Percentiles rank a stretch among this genome's conserved stretches.
Conservation (phyloP, 768 basidiomycete species). For the Pleurotus tuber-regium region DNA sequence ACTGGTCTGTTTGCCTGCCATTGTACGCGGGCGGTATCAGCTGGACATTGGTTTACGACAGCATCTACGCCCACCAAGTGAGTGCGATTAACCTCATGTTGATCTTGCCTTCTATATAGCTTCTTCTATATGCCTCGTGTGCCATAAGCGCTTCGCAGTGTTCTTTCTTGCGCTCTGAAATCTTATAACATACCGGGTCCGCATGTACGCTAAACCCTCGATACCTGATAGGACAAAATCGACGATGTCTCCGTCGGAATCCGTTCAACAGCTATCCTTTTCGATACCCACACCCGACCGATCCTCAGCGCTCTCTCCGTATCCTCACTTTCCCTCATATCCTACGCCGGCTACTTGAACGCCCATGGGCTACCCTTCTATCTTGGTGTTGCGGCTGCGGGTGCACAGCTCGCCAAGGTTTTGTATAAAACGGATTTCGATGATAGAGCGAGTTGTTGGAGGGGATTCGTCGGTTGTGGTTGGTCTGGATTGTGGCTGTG, state of each 20-base stretch:
- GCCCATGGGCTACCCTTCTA: constrained; percentile 78
- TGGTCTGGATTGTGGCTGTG: constrained; percentile 88
- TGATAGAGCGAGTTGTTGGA: constrained; percentile 79
- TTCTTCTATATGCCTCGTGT: constrained; percentile 2
- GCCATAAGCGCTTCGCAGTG: background rate
- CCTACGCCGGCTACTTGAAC: constrained; percentile 80
- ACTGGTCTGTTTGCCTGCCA: constrained; percentile 83
- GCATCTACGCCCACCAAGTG: constrained; percentile 96
- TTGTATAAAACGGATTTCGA: constrained; percentile 76
- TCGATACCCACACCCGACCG: constrained; percentile 71
- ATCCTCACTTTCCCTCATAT: constrained; percentile 69
- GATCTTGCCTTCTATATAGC: background rate
- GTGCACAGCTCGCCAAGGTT: constrained; percentile 75
- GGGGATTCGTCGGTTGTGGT: constrained; percentile 83
- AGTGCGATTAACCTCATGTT: constrained; percentile 9
- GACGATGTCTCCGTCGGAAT: constrained; percentile 90
- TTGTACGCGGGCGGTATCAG: constrained; percentile 87
- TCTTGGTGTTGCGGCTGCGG: constrained; percentile 69
- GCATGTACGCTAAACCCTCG: too few relatives aligned
- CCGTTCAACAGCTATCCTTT: constrained; percentile 91
- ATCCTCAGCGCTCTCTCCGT: constrained; percentile 74
- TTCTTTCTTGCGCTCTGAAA: too few relatives aligned
- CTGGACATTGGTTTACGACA: constrained; percentile 98
- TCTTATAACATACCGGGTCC: too few relatives aligned
- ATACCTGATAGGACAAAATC: constrained; percentile 90